Conservation (phyloP, 164 flowering plant species). For the Sedum album region DNA sequence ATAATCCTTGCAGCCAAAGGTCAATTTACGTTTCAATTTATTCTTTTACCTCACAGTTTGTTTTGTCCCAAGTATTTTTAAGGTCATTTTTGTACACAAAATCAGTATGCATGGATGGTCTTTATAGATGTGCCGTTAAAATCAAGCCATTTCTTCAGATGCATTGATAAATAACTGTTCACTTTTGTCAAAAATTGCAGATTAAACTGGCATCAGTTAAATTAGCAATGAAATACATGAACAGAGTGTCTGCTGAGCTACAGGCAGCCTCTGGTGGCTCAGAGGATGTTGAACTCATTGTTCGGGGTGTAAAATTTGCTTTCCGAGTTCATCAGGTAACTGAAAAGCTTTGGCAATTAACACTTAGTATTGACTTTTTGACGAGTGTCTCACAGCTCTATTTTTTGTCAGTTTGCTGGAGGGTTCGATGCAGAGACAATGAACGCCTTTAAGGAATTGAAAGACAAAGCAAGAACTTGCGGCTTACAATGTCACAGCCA, state of each 20-base stretch:
- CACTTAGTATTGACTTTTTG: constrained; percentile 9
- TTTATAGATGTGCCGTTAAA: neutral
- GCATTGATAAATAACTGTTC: neutral
- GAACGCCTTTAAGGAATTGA: constrained; percentile 84
- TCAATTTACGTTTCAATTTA: too few species aligned
- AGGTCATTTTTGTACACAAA: neutral
- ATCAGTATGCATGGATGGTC: neutral
- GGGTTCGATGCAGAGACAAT: constrained; percentile 94
- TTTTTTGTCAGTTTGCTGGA: constrained; percentile 81
- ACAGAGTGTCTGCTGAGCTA: constrained; percentile 76
- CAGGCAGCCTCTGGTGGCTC: constrained; percentile 62
- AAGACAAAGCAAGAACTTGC: neutral
- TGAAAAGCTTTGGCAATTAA: neutral
- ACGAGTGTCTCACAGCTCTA: neutral
- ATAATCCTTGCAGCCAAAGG: neutral
- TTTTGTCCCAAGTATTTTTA: neutral
- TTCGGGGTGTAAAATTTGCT: constrained; percentile 95
- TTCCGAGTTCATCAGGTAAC: constrained; percentile 91
- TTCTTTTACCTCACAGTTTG: neutral
- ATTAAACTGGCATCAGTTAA: constrained; percentile 85
- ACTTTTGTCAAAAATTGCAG: constrained; percentile 26
- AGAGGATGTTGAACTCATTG: constrained; percentile 71
- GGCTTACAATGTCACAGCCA: neutral
- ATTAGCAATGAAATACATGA: constrained; percentile 85
- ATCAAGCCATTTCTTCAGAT: neutral